Evolutionary conservation across 1,284 basidiomycete genomes (phyloP).

Genomic region (Ustilago cynodontis): DNA sequence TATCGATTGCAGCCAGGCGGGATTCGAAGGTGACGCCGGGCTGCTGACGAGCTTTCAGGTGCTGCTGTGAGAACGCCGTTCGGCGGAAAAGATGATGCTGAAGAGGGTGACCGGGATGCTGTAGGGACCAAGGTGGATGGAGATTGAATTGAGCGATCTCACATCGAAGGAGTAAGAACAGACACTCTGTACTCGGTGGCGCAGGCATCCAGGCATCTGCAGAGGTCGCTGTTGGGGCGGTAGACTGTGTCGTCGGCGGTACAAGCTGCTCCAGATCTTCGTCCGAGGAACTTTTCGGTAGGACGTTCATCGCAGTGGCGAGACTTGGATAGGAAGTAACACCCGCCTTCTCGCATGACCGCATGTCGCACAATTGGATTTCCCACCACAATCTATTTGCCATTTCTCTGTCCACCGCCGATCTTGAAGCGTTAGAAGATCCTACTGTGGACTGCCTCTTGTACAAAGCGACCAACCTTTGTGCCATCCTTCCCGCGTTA

Average conservation of each 20-base stretch:
- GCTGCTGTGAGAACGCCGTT: no score
- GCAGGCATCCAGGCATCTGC: background rate
- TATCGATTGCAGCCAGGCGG: slow-evolving; percentile 10
- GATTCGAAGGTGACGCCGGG: background rate
- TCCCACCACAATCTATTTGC: slow-evolving; percentile 26
- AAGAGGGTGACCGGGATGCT: slow-evolving; percentile 1
- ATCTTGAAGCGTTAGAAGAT: background rate
- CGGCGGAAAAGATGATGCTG: no score
- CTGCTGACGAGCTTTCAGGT: no score
- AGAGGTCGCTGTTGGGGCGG: no score
- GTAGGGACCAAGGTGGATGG: slow-evolving; percentile 20
- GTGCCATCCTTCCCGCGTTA: slow-evolving; percentile 12
- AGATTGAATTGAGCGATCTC: slow-evolving; percentile 20
- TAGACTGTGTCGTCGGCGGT: no score
- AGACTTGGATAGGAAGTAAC: slow-evolving; percentile 7
- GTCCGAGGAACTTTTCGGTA: no score
- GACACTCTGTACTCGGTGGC: slow-evolving; percentile 11
- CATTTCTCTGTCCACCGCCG: slow-evolving; percentile 10
- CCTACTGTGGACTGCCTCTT: background rate
- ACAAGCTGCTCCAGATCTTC: no score
- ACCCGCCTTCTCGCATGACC: slow-evolving; percentile 25
- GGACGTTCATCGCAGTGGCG: slow-evolving; percentile 6
- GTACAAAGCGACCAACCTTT: slow-evolving; percentile 5
- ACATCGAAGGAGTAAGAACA: slow-evolving; percentile 18
- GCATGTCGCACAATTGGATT: slow-evolving; percentile 16